These are phyloP conservation scores for Yarrowia hollandica DNA, from an alignment of 805 yeast species.

Conservation along the genomic window DNA sequence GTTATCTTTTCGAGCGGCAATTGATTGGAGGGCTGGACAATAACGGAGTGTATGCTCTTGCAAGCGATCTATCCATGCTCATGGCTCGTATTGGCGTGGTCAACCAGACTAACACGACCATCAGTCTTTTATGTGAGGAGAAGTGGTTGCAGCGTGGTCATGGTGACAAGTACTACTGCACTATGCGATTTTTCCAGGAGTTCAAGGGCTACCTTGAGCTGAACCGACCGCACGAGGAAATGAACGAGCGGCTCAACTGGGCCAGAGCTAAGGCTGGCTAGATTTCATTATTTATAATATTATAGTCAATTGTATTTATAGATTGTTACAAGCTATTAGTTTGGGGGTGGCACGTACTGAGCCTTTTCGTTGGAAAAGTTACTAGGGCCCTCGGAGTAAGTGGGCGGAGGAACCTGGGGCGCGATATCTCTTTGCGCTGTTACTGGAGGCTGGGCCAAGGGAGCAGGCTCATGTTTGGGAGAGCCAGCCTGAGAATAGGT, in stretches of 20 bases:
- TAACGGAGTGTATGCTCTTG: neutral
- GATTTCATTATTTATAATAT: too few species aligned
- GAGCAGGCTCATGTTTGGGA: slow-evolving; percentile 8
- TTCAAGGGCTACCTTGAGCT: slow-evolving; percentile 4
- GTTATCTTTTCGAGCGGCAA: neutral
- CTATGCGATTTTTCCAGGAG: slow-evolving; percentile 19
- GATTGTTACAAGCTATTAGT: too few species aligned
- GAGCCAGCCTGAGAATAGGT: neutral
- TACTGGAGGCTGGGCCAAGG: neutral
- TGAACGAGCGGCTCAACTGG: slow-evolving; percentile 12
- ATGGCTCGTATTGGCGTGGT: neutral
- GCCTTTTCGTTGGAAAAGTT: neutral
- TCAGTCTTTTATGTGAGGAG: slow-evolving; percentile 5
- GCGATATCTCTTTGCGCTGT: neutral
- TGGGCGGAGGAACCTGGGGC: slow-evolving; percentile 12
- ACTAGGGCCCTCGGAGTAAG: neutral
- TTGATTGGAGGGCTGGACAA: neutral
- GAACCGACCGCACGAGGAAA: slow-evolving; percentile 1
- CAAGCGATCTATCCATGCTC: neutral
- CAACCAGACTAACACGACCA: neutral
- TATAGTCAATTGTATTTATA: slow-evolving; percentile 13
- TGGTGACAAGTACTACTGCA: slow-evolving; percentile 8
- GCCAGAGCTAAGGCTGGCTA: slow-evolving; percentile 4
- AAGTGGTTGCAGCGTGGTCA: neutral
- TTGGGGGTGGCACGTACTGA: neutral